phyloP scores from a whole-genome alignment of 805 yeast species.

The Metschnikowia baotianmanensis region DNA sequence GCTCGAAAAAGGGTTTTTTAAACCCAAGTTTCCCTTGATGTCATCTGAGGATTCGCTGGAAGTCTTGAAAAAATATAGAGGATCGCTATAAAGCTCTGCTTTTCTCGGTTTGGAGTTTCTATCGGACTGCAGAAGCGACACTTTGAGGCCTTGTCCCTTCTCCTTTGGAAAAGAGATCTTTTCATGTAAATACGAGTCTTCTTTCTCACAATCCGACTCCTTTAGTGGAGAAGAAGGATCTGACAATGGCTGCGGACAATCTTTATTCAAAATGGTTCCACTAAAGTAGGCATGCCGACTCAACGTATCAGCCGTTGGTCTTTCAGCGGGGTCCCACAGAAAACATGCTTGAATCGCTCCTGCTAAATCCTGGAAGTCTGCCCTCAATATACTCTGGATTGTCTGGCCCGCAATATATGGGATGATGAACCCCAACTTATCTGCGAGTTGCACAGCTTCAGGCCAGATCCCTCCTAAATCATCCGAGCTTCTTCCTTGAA shows the following conservation, averaged over 20 bases:
- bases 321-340: conserved; percentile 74
- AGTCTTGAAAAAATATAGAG: conserved; percentile 9
- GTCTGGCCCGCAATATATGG: conserved; percentile 55
- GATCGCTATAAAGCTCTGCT: conserved; percentile 14
- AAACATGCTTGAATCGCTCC: conserved; percentile 50
- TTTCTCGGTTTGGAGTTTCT: conserved; percentile 10
- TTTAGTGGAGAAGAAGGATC: conserved; percentile 10
- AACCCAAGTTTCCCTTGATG: conserved; percentile 3
- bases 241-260: not conserved
- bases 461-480: conserved; percentile 72
- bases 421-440: conserved; percentile 51
- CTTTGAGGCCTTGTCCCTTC: conserved; percentile 3
- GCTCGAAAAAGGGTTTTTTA: conserved; percentile 8
- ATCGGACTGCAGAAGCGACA: conserved; percentile 12
- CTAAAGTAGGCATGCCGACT: conserved; percentile 54
- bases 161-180: conserved; percentile 2
- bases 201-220: conserved; percentile 1
- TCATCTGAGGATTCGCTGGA: conserved; percentile 13
- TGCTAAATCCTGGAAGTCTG: conserved; percentile 34
- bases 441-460: conserved; percentile 53
- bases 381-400: conserved; percentile 11
- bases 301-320: conserved; percentile 52
- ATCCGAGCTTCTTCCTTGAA: conserved; percentile 20
- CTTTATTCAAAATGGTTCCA: conserved; percentile 28
- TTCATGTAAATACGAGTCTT: conserved; percentile 2